Evolutionary conservation across 805 yeast genomes (phyloP).

Genomic region (Candida orba): DNA sequence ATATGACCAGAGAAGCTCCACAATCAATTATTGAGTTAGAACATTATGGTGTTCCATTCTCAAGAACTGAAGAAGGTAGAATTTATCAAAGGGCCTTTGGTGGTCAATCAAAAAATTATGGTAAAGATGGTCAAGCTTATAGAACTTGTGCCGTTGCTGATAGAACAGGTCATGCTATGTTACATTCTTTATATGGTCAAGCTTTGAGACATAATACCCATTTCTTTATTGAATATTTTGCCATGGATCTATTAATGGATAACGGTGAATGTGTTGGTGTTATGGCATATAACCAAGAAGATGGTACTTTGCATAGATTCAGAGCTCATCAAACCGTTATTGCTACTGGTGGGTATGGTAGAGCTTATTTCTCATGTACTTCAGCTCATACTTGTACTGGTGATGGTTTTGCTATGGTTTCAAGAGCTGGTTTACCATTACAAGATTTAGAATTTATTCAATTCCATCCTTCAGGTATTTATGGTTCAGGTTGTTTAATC

Average conservation of each 20-base stretch:
- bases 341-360: constrained; percentile 98
- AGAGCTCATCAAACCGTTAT: constrained; percentile 93
- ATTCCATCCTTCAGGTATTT: constrained; percentile 99
- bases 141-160: constrained; percentile 99
- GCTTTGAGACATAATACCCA: constrained; percentile 95
- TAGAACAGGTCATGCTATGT: constrained; percentile 96
- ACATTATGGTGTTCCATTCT: constrained; percentile 97
- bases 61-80: constrained; percentile 93
- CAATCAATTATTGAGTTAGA: constrained; percentile 92
- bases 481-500: constrained; percentile 97
- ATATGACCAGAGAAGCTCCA: constrained; percentile 98
- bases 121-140: constrained; percentile 99
- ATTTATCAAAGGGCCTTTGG: constrained; percentile 99
- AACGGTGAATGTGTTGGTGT: constrained; percentile 96
- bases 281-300: constrained; percentile 96
- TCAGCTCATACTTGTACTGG: constrained; percentile 99
- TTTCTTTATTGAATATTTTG: constrained; percentile 95
- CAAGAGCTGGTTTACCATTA: constrained; percentile 96
- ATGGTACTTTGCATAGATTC: constrained; percentile 96
- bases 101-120: constrained; percentile 91
- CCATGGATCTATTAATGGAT: constrained; percentile 88
- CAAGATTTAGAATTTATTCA: constrained; percentile 97
- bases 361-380: constrained; percentile 97
- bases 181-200: constrained; percentile 95
- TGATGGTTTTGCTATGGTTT: constrained; percentile 97